phyloP scores from a whole-genome alignment of 2,329 filamentous ascomycete species.

The Tolypocladium ophioglossoides region DNA sequence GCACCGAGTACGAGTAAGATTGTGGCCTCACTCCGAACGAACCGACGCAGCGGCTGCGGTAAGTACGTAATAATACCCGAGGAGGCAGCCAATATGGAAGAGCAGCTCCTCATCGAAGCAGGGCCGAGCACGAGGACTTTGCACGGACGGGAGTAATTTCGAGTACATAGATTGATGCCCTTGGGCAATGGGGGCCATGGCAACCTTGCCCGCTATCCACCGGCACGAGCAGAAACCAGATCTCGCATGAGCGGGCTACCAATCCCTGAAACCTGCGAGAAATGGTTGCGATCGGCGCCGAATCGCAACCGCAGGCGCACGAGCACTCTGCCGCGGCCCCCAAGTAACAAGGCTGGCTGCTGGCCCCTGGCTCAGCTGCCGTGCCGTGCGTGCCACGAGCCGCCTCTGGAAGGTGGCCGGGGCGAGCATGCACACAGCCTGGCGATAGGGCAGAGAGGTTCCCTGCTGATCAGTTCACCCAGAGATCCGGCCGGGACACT shows the following conservation, averaged over 20 bases:
- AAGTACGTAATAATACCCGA: too few relatives aligned
- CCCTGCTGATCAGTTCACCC: too few relatives aligned
- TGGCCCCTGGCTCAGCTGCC: not conserved
- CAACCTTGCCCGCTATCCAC: not conserved
- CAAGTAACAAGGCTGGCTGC: not conserved
- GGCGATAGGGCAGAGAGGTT: not conserved
- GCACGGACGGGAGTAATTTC: too few relatives aligned
- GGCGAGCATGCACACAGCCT: not conserved
- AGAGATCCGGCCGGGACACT: not conserved
- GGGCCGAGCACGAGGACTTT: not conserved
- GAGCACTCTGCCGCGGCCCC: not conserved
- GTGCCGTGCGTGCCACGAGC: not conserved
- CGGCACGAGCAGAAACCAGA: not conserved
- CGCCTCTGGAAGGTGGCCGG: not conserved
- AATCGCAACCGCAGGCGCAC: not conserved
- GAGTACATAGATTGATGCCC: not conserved
- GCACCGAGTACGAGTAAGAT: too few relatives aligned
- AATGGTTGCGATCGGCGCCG: not conserved
- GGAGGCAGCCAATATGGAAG: not conserved
- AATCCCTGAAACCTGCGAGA: too few relatives aligned
- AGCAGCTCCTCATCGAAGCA: too few relatives aligned
- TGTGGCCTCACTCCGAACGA: not conserved
- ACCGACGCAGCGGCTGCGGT: not conserved
- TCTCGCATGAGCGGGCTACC: not conserved
- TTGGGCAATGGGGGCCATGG: not conserved